Percentiles rank a stretch among this genome's conserved stretches.
Conservation (phyloP, 2,329 filamentous ascomycete species). For the Alternaria sp. region DNA sequence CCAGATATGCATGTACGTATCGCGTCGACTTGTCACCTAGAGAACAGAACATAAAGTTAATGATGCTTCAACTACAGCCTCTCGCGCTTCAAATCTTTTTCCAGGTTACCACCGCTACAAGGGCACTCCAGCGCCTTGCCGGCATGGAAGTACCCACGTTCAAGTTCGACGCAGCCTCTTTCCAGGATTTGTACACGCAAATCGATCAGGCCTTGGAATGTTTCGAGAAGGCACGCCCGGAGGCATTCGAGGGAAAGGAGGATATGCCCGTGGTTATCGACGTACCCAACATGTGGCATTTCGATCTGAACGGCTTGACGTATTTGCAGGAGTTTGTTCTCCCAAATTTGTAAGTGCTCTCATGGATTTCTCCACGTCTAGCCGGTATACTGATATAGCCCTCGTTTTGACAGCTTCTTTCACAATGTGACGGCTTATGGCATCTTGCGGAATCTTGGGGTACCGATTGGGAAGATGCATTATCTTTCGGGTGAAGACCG, state of each 20-base stretch:
- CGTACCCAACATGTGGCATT: neutral
- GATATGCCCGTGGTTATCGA: neutral
- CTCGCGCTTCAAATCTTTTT: neutral
- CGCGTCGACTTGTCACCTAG: neutral
- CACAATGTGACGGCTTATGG: neutral
- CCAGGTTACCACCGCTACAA: neutral
- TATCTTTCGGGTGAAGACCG: neutral
- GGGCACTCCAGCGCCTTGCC: neutral
- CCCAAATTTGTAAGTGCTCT: neutral
- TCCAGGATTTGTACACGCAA: neutral
- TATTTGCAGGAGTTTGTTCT: neutral
- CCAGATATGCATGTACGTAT: neutral
- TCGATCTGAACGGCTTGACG: neutral
- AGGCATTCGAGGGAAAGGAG: neutral
- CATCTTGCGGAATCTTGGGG: neutral
- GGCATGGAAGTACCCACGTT: neutral
- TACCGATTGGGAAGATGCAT: neutral
- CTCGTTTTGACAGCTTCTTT: neutral
- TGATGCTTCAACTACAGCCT: neutral
- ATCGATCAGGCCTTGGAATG: neutral
- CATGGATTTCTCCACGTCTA: neutral
- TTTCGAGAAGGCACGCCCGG: neutral
- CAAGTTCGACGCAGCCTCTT: neutral
- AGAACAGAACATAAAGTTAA: neutral
- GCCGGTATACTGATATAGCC: neutral